A percentile compares a stretch with the other conserved stretches of the same genome.
Evolutionary conservation across 140 eudicot genomes (phyloP).

Genomic region (Anethum foeniculum): DNA sequence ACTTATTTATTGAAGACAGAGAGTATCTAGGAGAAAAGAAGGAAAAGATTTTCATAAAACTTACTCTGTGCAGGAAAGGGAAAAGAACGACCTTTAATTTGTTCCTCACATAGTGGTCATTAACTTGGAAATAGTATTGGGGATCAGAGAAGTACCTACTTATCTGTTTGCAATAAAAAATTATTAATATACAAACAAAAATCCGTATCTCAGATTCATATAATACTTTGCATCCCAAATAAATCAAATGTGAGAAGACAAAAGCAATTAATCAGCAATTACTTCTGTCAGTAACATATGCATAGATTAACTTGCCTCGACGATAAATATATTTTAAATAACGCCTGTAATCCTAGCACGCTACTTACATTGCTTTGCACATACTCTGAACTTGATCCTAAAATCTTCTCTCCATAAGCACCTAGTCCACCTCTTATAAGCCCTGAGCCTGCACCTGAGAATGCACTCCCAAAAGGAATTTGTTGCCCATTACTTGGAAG

Average conservation of each 20-base stretch:
- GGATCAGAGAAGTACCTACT: constrained; percentile 57
- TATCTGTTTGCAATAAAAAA: constrained; percentile 26
- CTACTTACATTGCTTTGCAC: constrained; percentile 82
- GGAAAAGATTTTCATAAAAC: background rate
- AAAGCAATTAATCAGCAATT: background rate
- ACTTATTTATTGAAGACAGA: background rate
- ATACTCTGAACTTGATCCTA: constrained; percentile 81
- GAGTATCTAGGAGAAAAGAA: background rate
- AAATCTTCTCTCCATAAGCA: constrained; percentile 81
- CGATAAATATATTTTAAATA: background rate
- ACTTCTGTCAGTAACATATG: background rate
- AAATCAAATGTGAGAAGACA: background rate
- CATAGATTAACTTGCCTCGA: background rate
- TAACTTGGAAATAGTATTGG: constrained; percentile 72
- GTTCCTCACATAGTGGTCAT: constrained; percentile 71
- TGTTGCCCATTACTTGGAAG: constrained; percentile 45
- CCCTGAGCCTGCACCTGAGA: constrained; percentile 71
- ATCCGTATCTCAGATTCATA: background rate
- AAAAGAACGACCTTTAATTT: constrained; percentile 64
- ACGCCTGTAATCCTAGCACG: background rate
- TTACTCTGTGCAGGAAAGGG: constrained; percentile 71
- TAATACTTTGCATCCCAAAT: background rate
- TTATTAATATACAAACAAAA: background rate
- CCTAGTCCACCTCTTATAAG: constrained; percentile 78
- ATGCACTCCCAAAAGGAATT: constrained; percentile 67